Evolutionary conservation across 2,329 filamentous ascomycete genomes (phyloP), one percentile per base, ranked within the genome.

Genomic region (Claviceps pusilla): DNA sequence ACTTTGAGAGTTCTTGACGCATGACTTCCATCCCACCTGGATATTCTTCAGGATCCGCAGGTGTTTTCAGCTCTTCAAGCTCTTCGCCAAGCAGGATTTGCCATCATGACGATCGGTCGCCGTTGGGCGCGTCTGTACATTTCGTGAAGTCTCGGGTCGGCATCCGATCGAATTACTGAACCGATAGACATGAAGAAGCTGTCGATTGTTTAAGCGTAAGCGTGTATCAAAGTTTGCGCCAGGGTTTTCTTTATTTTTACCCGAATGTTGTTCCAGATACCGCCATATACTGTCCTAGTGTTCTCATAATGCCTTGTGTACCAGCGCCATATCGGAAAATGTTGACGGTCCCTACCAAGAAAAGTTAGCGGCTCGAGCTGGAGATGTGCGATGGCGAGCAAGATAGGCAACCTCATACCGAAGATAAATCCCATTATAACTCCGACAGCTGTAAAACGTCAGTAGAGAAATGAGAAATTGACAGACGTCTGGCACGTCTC

Each of bases 131-230:
- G 80, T 61, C 82, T 79, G 73, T 91, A 95, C 55, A 87, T 81
- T 66, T 89, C 80, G 61, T 82, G 77, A 56, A 84, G 76, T 63
- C 87, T 83, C 42, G 86, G 83, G 47, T 88, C 87, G 59, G 87
- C 83, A 63, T 98, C 93, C 57, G 89, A 90, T 66, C 93, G 86
- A 65, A 98, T 96, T 48, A 95, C 90, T 63, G 89, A 95, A 62
- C 93, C 93, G 62, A 98, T 95, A 55, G 88, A 91, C 93, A 98
- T 98, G 78, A 98, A 98, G 74, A 97, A 96, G 29, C 80, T 84
- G 59, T 24, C 54, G 14, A 16, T 41, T 41, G 14, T 4, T 11
- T 2, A 33, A 43, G 42, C n/a, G 55, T 68, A 47, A 68, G 59
- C 55, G 39, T 49, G 12, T 9, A 31, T 54, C 24, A 42, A 49